A percentile compares a stretch with the other conserved stretches of the same genome.
phyloP scores from a whole-genome alignment of 1,139 yeast genomes.

The Candida gigantensis region DNA sequence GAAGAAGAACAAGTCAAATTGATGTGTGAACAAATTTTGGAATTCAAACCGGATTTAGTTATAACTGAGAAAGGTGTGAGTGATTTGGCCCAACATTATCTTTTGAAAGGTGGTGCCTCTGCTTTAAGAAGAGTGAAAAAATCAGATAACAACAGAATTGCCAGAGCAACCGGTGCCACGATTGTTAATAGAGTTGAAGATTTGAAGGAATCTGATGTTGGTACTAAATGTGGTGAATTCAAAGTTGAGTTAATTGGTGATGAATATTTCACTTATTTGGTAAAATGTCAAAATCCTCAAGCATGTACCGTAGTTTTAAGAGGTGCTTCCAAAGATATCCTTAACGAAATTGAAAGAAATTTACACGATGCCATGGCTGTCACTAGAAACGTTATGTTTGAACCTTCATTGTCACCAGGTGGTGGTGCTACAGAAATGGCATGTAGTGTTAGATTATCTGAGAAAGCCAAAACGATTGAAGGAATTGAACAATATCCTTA shows the following conservation, averaged over 20 bases:
- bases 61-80: slow-evolving; percentile 98
- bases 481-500: slow-evolving; percentile 99
- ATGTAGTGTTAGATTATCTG: slow-evolving; percentile 82
- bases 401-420: slow-evolving; percentile 95
- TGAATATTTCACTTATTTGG: slow-evolving; percentile 88
- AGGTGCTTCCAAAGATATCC: slow-evolving; percentile 96
- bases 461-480: slow-evolving; percentile 87
- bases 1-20: slow-evolving; percentile 96
- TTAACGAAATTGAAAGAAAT: slow-evolving; percentile 95
- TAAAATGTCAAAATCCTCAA: slow-evolving; percentile 78
- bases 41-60: slow-evolving; percentile 89
- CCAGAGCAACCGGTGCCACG: slow-evolving; percentile 97
- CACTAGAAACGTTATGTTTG: slow-evolving; percentile 90
- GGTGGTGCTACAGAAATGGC: slow-evolving; percentile 99
- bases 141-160: slow-evolving; percentile 93
- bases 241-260: slow-evolving; percentile 95
- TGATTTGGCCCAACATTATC: slow-evolving; percentile 95
- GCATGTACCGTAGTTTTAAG: slow-evolving; percentile 93
- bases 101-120: slow-evolving; percentile 89
- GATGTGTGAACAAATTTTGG: slow-evolving; percentile 82
- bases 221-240: slow-evolving; percentile 85
- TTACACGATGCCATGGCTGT: slow-evolving; percentile 99
- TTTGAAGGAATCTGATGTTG: slow-evolving; percentile 85
- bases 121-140: slow-evolving; percentile 94
- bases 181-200: slow-evolving; percentile 96